These are phyloP conservation scores for Calonectria leucothoes DNA, from an alignment of 2,329 filamentous ascomycete genomes.

Conservation along the genomic window DNA sequence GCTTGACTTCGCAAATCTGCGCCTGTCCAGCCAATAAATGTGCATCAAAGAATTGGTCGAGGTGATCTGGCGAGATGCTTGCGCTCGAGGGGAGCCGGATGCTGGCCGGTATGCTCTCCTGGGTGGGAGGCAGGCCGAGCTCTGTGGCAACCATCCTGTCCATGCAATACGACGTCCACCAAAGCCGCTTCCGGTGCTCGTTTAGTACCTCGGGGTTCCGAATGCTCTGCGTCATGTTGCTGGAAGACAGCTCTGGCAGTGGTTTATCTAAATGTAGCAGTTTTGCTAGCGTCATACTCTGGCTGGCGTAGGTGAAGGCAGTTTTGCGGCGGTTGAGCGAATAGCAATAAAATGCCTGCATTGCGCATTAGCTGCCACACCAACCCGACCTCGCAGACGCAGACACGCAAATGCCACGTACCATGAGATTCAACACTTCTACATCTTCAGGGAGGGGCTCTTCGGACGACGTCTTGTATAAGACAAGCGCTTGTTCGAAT, in stretches of 20 bases:
- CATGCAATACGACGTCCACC: constrained; percentile 25
- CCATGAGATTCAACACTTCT: constrained; percentile 23
- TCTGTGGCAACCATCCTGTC: constrained; percentile 21
- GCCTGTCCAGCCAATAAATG: constrained; percentile 4
- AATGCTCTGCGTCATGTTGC: neutral
- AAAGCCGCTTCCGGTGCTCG: constrained; percentile 15
- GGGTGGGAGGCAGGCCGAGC: constrained; percentile 10
- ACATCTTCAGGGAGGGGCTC: constrained; percentile 17
- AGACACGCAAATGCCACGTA: neutral
- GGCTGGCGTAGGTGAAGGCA: constrained; percentile 20
- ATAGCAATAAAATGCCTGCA: constrained; percentile 25
- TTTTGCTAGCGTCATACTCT: constrained; percentile 17
- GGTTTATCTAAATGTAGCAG: constrained; percentile 12
- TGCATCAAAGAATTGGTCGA: constrained; percentile 18
- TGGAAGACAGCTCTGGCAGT: neutral
- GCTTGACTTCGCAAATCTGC: constrained; percentile 19
- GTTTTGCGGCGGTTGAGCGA: constrained; percentile 22
- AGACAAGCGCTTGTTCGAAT: constrained; percentile 19
- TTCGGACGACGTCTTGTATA: constrained; percentile 22
- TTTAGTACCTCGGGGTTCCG: neutral
- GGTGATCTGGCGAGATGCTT: neutral
- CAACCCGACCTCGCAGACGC: neutral
- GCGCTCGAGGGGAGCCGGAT: constrained; percentile 4
- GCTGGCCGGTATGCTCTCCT: neutral
- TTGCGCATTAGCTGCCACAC: neutral